Evolutionary conservation across 2,329 filamentous ascomycete genomes (phyloP).

Genomic region (Zopfia rhizophila): DNA sequence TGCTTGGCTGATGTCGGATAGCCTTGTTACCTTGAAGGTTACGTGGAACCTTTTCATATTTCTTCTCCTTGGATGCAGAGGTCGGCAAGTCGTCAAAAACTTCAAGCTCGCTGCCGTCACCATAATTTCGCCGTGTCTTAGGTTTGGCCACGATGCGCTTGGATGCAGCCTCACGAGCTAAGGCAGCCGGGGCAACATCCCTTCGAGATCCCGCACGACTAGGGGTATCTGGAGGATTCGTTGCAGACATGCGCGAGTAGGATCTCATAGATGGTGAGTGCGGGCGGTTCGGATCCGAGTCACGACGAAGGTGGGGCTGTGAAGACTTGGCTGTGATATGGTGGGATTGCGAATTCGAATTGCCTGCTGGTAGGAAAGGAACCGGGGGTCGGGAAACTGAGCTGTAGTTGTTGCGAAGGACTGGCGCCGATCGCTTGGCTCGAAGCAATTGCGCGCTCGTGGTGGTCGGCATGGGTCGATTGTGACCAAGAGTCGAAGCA

Average conservation of each 20-base stretch:
- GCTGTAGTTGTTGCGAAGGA: constrained; percentile 60
- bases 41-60: constrained; percentile 82
- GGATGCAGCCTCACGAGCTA: constrained; percentile 63
- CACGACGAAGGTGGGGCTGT: constrained; percentile 79
- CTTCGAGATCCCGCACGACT: constrained; percentile 56
- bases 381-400: constrained; percentile 72
- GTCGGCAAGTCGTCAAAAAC: constrained; percentile 95
- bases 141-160: constrained; percentile 81
- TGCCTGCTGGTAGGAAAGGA: constrained; percentile 84
- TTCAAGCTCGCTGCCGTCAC: constrained; percentile 91
- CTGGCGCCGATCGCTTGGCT: constrained; percentile 70
- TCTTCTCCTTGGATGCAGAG: constrained; percentile 81
- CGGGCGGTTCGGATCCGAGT: constrained; percentile 74
- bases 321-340: constrained; percentile 77
- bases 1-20: constrained; percentile 62
- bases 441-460: constrained; percentile 66
- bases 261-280: constrained; percentile 58
- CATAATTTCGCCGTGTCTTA: constrained; percentile 77
- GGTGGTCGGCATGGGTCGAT: constrained; percentile 62
- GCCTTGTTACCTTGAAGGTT: constrained; percentile 74
- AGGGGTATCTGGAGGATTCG: constrained; percentile 61
- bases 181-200: constrained; percentile 60
- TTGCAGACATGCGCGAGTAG: constrained; percentile 60
- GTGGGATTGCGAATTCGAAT: constrained; percentile 78
- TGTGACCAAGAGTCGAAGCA: constrained; percentile 72